Base-by-base conservation (phyloP, 2,329 filamentous ascomycete species). In the Ophiostoma sp. region DNA sequence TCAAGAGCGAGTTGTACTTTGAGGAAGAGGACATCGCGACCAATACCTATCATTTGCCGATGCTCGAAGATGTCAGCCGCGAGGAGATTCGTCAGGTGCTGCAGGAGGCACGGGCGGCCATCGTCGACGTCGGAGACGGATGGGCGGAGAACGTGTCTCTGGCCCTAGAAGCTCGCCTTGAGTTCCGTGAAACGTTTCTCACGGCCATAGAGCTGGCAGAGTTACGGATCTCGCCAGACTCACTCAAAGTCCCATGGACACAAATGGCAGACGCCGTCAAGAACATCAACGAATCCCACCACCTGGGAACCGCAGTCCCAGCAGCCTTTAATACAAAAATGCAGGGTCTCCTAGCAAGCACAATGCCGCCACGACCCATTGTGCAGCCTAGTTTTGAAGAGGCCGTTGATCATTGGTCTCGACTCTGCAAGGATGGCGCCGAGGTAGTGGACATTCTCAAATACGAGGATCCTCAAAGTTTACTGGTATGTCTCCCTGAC, bases 1-100 rank as follows among this genome's bases (percentile, higher is more conserved):
- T 98, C 75, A 91, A 90, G 71, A 87, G 87, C n/a, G 93, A 97
- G 80, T 92, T 97, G 77, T 98, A 92, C 80, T 98, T 95, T 78
- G 96, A 99, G 91, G 96, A 99, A 82, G 96, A 99, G 82, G 96
- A 99, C 79, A 98, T 99, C 80, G 93, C 97, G 25, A 95, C 94
- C 7, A 94, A 97, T 80, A 92, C 95, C 0, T 98, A 96, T 80
- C 92, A 94, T 77, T 89, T 95, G 50, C 90, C 89, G 15, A 84
- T 99, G 0, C 86, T 98, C 7, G 89, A 90, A 33, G 83, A 87
- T 17, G 86, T 95, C 73, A 84, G 88, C 19, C 81, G 86, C 2
- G 83, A 85, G 5, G 84, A 87, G n/a, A 85, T 94, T 31, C 83
- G 86, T 57, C 81, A 83, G 9, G 80, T 87, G 33, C 81, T 94